These are phyloP conservation scores for Filosporella fistucella DNA, from an alignment of 495 filamentous ascomycete genomes.

Conservation along the genomic window DNA sequence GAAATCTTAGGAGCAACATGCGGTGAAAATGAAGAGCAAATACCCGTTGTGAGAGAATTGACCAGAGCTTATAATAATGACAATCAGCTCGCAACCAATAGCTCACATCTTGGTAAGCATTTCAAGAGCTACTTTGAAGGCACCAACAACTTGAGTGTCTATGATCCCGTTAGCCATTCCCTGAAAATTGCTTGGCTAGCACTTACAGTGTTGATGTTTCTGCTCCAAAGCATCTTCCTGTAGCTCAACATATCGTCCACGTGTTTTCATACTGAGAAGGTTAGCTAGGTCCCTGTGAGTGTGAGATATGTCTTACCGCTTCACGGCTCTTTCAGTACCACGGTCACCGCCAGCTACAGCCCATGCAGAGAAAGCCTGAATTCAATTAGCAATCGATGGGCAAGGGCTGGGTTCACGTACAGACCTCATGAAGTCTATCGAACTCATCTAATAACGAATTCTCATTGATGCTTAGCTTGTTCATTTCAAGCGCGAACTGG, in stretches of 20 bases:
- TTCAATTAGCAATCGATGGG: too few relatives aligned
- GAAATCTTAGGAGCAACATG: too few relatives aligned
- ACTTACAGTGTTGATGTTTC: slow-evolving; percentile 72
- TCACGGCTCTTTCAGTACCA: slow-evolving; percentile 66
- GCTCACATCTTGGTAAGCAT: too few relatives aligned
- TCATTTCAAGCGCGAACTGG: slow-evolving; percentile 56
- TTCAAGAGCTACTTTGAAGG: slow-evolving; percentile 78
- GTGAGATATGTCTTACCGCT: slow-evolving; percentile 42
- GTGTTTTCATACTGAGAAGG: slow-evolving; percentile 60
- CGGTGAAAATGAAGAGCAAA: too few relatives aligned
- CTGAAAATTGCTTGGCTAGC: not conserved
- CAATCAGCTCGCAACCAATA: too few relatives aligned
- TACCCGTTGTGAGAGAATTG: too few relatives aligned
- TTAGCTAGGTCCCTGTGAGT: not conserved
- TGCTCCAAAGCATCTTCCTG: slow-evolving; percentile 61
- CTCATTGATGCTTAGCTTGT: slow-evolving; percentile 54
- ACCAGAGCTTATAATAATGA: too few relatives aligned
- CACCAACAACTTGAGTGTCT: slow-evolving; percentile 74
- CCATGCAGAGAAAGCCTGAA: slow-evolving; percentile 68
- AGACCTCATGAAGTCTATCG: slow-evolving; percentile 58
- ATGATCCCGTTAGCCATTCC: slow-evolving; percentile 5
- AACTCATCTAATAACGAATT: slow-evolving; percentile 59
- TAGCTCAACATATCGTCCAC: slow-evolving; percentile 67
- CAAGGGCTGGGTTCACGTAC: too few relatives aligned
- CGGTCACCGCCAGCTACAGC: slow-evolving; percentile 57